Evolutionary conservation across 2,329 filamentous ascomycete genomes (phyloP), one percentile per base, ranked within the genome.

Genomic region (Phaeosphaeriaceae sp.): DNA sequence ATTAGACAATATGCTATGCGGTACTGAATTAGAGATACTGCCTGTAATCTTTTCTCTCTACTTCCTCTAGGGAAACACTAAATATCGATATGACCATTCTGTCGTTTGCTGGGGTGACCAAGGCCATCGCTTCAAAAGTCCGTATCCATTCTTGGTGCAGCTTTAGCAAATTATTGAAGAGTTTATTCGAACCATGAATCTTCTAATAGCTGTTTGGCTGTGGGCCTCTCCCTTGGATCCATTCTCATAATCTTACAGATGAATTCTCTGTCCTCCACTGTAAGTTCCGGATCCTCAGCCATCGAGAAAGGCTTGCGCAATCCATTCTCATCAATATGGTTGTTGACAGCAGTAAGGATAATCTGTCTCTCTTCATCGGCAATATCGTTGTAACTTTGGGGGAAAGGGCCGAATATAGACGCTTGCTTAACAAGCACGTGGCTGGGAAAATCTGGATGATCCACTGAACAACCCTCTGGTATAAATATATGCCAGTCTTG

Each of bases 171-270:
- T 34, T 34, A 34, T 8, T 13, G 2, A 34, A 34, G 2, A 13
- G 34, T 36, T 36, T 15, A 36, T 13, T 17, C 16, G 26, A 44
- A 70, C 71, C 70, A 75, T 23, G 58, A 46, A 53, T 75, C 71
- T 33, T 62, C 46, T 33, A 74, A 52, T 16, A 74, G 57, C 33
- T 72, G 59, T 42, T 54, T 61, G 6, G 71, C 74, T 16, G 71
- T 68, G 9, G 71, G 74, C 40, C 73, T 60, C 50, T 76, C 73
- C 46, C 74, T 64, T 20, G 70, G 71, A 50, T 77, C 72, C 13
- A 77, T 62, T 50, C 70, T 76, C 72, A 77, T 76, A 23, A 77
- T 72, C 52, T 63, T 76, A 12, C 64, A 45, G 12, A 77, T 42
- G 54, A 76, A 76, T 0, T 42, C 34, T 43, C 40, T 55, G 23